phyloP scores from a whole-genome alignment of 108 stramenopile species.

The Parmales sp. region DNA sequence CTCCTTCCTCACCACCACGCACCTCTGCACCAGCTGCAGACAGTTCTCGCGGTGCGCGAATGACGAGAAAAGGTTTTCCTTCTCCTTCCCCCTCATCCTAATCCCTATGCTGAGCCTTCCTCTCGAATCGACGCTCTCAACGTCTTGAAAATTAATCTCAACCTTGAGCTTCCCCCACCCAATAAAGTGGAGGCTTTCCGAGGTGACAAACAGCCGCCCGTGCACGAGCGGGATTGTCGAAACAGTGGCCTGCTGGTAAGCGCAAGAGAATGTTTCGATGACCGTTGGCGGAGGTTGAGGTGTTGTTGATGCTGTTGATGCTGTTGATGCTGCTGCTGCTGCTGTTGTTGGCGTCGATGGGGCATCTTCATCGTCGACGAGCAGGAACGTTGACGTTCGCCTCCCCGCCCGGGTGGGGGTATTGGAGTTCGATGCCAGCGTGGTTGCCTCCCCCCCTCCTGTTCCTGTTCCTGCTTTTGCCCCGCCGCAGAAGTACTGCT shows the following conservation, averaged over 20 bases:
- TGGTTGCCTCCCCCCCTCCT: neutral
- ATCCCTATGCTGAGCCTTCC: no score
- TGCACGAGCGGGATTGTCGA: slow-evolving; percentile 23
- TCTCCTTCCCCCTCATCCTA: no score
- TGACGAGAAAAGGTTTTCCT: no score
- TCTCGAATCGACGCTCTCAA: no score
- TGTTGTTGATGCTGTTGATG: neutral
- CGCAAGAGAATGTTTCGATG: slow-evolving; percentile 27
- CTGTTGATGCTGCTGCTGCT: neutral
- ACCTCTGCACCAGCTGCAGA: no score
- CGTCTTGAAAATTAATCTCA: no score
- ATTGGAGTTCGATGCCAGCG: neutral
- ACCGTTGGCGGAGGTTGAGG: slow-evolving; percentile 16
- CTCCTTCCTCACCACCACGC: no score
- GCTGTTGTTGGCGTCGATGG: neutral
- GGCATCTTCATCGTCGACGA: slow-evolving; percentile 9
- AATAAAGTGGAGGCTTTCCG: slow-evolving; percentile 30
- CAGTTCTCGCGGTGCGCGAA: no score
- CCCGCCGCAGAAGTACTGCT: neutral
- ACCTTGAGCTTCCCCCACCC: slow-evolving; percentile 20
- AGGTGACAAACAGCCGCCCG: slow-evolving; percentile 37
- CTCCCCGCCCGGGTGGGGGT: slow-evolving; percentile 14
- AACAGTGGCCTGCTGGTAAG: slow-evolving; percentile 30
- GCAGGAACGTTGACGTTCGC: slow-evolving; percentile 1
- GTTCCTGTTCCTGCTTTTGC: no score